These are phyloP conservation scores for Geranium rotundifolium DNA, from an alignment of 345 rosid species.

Conservation along the genomic window DNA sequence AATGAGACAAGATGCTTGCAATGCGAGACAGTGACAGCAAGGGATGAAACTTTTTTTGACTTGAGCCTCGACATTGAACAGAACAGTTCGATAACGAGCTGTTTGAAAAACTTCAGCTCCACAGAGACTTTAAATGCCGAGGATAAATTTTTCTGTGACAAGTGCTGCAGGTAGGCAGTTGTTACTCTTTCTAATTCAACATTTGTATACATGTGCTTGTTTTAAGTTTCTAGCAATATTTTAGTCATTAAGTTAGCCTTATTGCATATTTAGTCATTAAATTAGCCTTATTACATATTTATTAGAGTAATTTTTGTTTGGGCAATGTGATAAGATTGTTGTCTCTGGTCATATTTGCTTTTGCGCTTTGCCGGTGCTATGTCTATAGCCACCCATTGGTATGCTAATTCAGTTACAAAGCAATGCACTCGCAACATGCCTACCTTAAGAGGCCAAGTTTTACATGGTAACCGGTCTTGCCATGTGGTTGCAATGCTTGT, in stretches of 20 bases:
- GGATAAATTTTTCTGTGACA: constrained; percentile 98
- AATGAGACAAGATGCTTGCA: constrained; percentile 95
- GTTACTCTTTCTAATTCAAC: neutral
- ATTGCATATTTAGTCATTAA: no score
- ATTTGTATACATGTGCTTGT: neutral
- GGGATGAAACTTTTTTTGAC: constrained; percentile 96
- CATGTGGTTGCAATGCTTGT: neutral
- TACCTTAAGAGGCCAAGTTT: neutral
- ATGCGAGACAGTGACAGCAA: constrained; percentile 96
- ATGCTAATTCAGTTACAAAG: no score
- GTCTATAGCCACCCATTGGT: no score
- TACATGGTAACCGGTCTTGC: neutral
- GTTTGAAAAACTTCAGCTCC: constrained; percentile 97
- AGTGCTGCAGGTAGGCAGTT: constrained; percentile 83
- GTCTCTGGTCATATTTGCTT: no score
- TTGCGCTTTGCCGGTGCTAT: no score
- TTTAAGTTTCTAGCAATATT: no score
- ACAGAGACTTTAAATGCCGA: constrained; percentile 99
- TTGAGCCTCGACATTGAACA: constrained; percentile 99
- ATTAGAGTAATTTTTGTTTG: no score
- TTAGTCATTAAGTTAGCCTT: no score
- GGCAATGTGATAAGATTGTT: no score
- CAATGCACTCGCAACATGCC: neutral
- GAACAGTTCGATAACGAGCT: constrained; percentile 97
- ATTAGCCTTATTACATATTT: no score